Evolutionary conservation across 1,284 basidiomycete species (phyloP), one percentile per base, ranked within the genome.

Genomic region (Cryptococcus maquisensis): DNA sequence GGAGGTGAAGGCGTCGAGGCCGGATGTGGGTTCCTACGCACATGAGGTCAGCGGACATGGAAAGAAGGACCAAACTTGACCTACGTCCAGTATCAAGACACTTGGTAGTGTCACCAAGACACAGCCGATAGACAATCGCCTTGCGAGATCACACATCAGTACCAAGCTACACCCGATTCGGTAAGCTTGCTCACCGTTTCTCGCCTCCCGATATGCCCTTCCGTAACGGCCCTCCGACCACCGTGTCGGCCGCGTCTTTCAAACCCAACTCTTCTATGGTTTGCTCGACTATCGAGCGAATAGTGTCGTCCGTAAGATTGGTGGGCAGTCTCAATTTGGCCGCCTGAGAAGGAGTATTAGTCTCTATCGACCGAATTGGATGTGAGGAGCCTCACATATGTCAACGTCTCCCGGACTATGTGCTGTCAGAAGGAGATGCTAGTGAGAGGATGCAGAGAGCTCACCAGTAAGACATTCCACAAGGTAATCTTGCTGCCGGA

Each of bases 161-260:
- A 32, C 28, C 10, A 10, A 8, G 3, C 28, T 37, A 43, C 18
- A 51, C 35, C 47, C 18, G 18, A 32, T 21, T 21, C 15, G n/a
- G 16, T 13, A 28, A 32, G n/a, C n/a, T n/a, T 12, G 52, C 64
- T 24, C 32, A 67, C 64, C 88, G 81, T 79, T 87, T 87, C 74
- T 93, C 90, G 20, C 90, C 90, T 15, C 90, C 90, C 54, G 86
- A 88, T 43, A 93, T 90, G 2, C 90, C 78, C 56, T 81, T 80
- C n/a, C 79, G 62, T 23, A 74, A 59, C 0, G 74, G 69, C 4
- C 79, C 80, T 2, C 80, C 81, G 5, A 82, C 80, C 4, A 81
- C 65, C 2, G 74, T 76, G 51, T 81, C 75, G 2, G 79, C 80
- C 0, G 76, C 79, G 44, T 81, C 80, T n/a, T 74, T 65, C n/a